Base-by-base conservation (phyloP, 2,329 filamentous ascomycete genomes). In the Fusarium musae region DNA sequence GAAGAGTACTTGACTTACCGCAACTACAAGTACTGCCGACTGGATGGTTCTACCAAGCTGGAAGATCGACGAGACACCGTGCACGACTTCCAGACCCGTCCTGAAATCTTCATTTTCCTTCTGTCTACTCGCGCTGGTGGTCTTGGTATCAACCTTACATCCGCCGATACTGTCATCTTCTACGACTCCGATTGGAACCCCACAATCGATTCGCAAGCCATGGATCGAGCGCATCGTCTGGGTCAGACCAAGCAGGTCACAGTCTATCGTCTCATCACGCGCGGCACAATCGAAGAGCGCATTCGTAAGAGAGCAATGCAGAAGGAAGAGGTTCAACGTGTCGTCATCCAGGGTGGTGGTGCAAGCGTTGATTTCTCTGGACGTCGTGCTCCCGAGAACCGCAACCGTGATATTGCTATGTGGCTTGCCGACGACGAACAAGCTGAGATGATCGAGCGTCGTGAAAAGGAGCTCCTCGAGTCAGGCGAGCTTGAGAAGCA, bases 141-240 rank as follows among this genome's bases (percentile, higher is more conserved):
- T 87, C 89, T 99, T 26, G 96, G 96, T 85, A 99, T 99, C 87
- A 99, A 99, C 80, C 86, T 99, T 75, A 98, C 96, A 10, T 93
- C 93, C 59, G 96, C 96, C 26, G 96, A 99, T 81, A 99, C 96
- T 0, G 96, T 99, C 84, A 98, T 99, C 83, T 99, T 99, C 86
- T 99, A 99, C 87, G 96, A 99, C 81, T 97, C 94, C 16, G 96
- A 99, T 82, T 99, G 96, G 96, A 99, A 99, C 82, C 96, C 96
- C 1, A 98, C 96, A 7, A 98, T 98, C 79, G 96, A 99, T 82
- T 97, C 94, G 59, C 96, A 99, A 82, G 96, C 96, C 83, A 98
- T 98, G 96, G 96, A 99, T 83, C 93, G 96, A 82, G 96, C 96
- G 17, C 96, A 99, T 90, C 94, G 96, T 89, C 90, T 99, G 40